phyloP scores from a whole-genome alignment of 176 grass and related monocot genomes.

The Cenchrus purpureus region DNA sequence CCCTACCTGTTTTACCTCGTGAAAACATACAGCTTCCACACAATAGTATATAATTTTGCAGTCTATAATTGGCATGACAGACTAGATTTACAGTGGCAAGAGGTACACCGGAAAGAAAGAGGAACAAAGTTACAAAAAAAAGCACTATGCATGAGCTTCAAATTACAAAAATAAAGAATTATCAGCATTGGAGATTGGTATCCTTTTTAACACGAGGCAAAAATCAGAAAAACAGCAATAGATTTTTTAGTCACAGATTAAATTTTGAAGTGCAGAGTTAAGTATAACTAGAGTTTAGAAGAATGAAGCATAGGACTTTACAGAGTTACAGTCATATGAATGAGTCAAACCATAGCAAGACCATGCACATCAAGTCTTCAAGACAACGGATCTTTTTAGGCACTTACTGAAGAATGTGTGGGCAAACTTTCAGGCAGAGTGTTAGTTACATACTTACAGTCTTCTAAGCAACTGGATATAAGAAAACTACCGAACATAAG shows the following conservation, averaged over 20 bases:
- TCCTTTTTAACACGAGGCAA: not conserved
- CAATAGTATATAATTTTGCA: not conserved
- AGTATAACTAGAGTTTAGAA: not conserved
- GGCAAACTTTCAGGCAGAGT: not conserved
- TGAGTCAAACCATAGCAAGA: not conserved
- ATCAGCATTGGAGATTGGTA: not conserved
- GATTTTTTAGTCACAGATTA: not conserved
- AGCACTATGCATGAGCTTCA: not conserved
- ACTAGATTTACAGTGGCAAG: not conserved
- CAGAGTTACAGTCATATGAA: not conserved
- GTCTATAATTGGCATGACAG: not conserved
- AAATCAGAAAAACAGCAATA: not conserved
- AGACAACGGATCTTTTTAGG: not conserved
- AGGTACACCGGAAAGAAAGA: not conserved
- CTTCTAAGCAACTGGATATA: not conserved
- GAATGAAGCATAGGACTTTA: not conserved
- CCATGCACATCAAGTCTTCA: not conserved
- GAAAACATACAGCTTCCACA: not conserved
- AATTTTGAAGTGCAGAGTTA: not conserved
- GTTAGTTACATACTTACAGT: not conserved
- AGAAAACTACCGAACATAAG: constrained; percentile 14
- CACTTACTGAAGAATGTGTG: not conserved
- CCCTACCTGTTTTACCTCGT: not conserved
- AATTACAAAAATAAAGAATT: not conserved
- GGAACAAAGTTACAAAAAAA: not conserved